phyloP scores from a whole-genome alignment of 495 filamentous ascomycete species.

The Trichodelitschia bisporula region DNA sequence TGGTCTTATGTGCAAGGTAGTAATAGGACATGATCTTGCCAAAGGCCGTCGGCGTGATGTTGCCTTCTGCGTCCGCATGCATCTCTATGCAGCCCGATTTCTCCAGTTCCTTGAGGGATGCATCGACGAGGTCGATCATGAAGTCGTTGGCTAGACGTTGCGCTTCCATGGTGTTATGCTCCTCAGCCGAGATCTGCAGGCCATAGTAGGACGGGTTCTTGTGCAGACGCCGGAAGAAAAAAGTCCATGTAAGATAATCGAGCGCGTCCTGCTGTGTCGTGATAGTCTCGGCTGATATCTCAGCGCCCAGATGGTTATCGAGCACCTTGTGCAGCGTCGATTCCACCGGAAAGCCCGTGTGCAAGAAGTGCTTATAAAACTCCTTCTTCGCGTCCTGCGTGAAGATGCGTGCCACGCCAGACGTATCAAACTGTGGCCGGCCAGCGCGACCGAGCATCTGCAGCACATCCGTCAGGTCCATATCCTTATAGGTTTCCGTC shows the following conservation, averaged over 20 bases:
- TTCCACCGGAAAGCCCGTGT: slow-evolving; percentile 95
- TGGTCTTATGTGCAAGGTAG: slow-evolving; percentile 90
- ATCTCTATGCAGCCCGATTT: slow-evolving; percentile 61
- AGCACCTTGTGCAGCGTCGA: slow-evolving; percentile 87
- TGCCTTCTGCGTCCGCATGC: slow-evolving; percentile 71
- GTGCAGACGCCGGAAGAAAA: slow-evolving; percentile 91
- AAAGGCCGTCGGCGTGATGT: slow-evolving; percentile 67
- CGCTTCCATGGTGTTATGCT: slow-evolving; percentile 72
- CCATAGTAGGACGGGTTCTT: slow-evolving; percentile 99
- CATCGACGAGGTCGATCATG: slow-evolving; percentile 77
- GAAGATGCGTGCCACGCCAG: slow-evolving; percentile 88
- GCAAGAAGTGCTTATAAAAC: slow-evolving; percentile 99
- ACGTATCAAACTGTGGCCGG: slow-evolving; percentile 86
- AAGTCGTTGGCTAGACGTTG: slow-evolving; percentile 71
- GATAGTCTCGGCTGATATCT: slow-evolving; percentile 83
- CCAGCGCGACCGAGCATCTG: slow-evolving; percentile 96
- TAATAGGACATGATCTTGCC: slow-evolving; percentile 99
- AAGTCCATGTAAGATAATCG: slow-evolving; percentile 97
- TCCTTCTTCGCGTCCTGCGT: slow-evolving; percentile 95
- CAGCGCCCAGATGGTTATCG: slow-evolving; percentile 90
- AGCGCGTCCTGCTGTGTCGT: slow-evolving; percentile 86
- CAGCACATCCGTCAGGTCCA: slow-evolving; percentile 95
- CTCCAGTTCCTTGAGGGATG: slow-evolving; percentile 53
- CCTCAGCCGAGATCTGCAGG: slow-evolving; percentile 76
- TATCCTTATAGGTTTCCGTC: slow-evolving; percentile 91